Conservation (phyloP, 345 rosid genomes). For the Schrenkiella parvula region DNA sequence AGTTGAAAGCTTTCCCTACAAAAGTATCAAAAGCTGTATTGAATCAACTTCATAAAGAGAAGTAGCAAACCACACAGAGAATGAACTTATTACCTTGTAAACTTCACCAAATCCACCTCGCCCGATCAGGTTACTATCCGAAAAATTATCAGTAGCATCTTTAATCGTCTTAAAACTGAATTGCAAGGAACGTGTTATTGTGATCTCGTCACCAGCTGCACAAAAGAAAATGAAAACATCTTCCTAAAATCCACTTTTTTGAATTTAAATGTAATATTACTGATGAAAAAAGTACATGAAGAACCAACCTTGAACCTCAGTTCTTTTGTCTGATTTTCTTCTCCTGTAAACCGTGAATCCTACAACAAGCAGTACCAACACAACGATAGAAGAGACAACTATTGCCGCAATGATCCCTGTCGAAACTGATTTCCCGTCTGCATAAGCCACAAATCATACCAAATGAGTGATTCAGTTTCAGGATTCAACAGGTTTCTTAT, state of each 20-base stretch:
- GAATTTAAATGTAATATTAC: no score
- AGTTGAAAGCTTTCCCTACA: not conserved
- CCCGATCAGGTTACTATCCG: not conserved
- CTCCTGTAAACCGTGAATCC: not conserved
- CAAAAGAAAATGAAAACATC: not conserved
- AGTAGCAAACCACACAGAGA: not conserved
- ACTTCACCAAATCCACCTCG: conserved; percentile 28
- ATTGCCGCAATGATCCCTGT: not conserved
- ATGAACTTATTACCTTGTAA: not conserved
- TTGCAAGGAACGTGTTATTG: not conserved
- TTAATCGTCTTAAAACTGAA: conserved; percentile 8
- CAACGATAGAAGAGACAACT: not conserved
- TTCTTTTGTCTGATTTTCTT: not conserved
- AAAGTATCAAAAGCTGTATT: not conserved
- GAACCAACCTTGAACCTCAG: conserved; percentile 8
- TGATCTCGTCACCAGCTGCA: conserved; percentile 15
- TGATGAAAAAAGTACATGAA: not conserved
- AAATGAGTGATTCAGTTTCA: not conserved
- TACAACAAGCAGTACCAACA: not conserved
- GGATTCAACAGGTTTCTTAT: not conserved
- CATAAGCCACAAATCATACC: not conserved
- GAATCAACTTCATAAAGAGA: not conserved
- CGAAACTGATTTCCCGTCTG: not conserved
- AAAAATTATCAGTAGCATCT: conserved; percentile 14
- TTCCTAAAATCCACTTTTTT: not conserved